These are phyloP conservation scores for Exophiala sp. DNA, from an alignment of 2,329 filamentous ascomycete species.

Conservation along the genomic window DNA sequence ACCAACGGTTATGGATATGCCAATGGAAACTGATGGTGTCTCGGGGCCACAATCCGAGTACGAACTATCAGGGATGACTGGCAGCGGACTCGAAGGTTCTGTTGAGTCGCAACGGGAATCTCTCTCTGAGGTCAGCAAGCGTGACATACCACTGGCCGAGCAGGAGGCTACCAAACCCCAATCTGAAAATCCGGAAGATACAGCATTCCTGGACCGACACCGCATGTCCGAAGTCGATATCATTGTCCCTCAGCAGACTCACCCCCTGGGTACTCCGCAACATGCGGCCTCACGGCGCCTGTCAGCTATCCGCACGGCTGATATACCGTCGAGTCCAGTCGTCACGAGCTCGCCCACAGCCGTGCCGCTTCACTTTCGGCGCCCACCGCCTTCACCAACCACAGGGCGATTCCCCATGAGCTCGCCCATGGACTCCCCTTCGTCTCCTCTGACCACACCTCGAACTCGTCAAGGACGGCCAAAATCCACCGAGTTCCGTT, in stretches of 20 bases:
- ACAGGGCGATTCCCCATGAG: constrained; percentile 36
- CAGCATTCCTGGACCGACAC: no score
- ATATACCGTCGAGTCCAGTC: constrained; percentile 27
- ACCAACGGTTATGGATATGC: constrained; percentile 39
- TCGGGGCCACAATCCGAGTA: constrained; percentile 37
- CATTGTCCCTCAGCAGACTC: neutral
- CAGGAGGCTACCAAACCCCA: no score
- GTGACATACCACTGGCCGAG: neutral
- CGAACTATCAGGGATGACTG: constrained; percentile 17
- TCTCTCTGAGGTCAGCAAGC: neutral
- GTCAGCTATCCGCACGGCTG: constrained; percentile 21
- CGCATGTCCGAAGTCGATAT: neutral
- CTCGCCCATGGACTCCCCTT: constrained; percentile 34
- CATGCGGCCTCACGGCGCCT: constrained; percentile 13
- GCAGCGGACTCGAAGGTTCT: constrained; percentile 31
- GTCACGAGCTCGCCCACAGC: constrained; percentile 49
- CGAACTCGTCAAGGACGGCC: constrained; percentile 45
- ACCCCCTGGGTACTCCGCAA: neutral
- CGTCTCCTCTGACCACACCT: constrained; percentile 39
- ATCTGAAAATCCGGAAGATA: no score
- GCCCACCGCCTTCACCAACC: constrained; percentile 42
- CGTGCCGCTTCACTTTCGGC: constrained; percentile 51
- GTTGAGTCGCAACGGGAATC: constrained; percentile 21
- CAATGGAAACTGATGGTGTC: constrained; percentile 40
- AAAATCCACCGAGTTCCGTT: constrained; percentile 52